Evolutionary conservation across 257 asterid genomes (phyloP).

Genomic region (Avicennia marina): DNA sequence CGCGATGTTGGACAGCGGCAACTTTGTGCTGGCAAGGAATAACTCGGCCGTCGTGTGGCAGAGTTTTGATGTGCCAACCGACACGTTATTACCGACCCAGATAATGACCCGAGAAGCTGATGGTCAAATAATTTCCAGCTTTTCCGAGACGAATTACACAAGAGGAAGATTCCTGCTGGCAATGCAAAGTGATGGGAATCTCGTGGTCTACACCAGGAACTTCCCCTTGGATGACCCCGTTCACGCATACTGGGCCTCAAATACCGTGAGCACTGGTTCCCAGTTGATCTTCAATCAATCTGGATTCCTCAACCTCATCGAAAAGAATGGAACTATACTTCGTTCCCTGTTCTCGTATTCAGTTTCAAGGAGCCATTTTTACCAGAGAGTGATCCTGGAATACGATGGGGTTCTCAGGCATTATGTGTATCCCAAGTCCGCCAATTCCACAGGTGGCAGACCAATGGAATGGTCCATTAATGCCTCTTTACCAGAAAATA

Average conservation of each 20-base stretch:
- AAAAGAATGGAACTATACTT: slow-evolving; percentile 4
- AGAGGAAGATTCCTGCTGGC: slow-evolving; percentile 15
- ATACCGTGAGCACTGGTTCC: slow-evolving; percentile 1
- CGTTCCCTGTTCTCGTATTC: neutral
- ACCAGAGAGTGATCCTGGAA: slow-evolving; percentile 27
- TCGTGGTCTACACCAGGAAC: slow-evolving; percentile 18
- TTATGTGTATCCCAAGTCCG: slow-evolving; percentile 22
- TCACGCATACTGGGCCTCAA: neutral
- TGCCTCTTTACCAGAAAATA: slow-evolving; percentile 24
- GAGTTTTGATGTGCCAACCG: slow-evolving; percentile 27
- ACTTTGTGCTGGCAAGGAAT: slow-evolving; percentile 20
- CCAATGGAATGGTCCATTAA: slow-evolving; percentile 26
- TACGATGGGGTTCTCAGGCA: slow-evolving; percentile 31
- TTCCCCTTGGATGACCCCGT: slow-evolving; percentile 8
- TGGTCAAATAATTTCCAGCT: slow-evolving; percentile 11
- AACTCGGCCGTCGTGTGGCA: slow-evolving; percentile 19
- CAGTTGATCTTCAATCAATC: slow-evolving; percentile 23
- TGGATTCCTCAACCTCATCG: slow-evolving; percentile 23
- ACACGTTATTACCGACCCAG: slow-evolving; percentile 24
- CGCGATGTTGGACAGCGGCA: slow-evolving; percentile 27
- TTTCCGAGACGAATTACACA: slow-evolving; percentile 13
- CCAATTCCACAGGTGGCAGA: neutral
- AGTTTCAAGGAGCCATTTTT: neutral
- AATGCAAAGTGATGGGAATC: slow-evolving; percentile 24
- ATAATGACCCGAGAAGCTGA: neutral